Conservation (phyloP, 306 rosid genomes). For the Prunus dulcis region DNA sequence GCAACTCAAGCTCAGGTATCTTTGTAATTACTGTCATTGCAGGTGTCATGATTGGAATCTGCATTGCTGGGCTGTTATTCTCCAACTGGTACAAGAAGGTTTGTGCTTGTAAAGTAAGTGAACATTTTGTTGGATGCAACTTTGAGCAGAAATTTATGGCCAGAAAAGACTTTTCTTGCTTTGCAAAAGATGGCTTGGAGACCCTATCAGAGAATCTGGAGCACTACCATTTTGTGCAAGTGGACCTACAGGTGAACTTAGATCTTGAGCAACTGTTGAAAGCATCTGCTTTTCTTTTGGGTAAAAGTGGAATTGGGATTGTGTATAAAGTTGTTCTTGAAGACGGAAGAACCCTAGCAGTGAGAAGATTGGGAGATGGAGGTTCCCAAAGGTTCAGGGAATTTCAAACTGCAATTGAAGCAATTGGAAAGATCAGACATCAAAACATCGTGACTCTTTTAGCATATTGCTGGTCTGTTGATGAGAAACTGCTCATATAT, state of each 20-base stretch:
- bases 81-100: slow-evolving; percentile 81
- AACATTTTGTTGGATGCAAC: slow-evolving; percentile 19
- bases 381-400: slow-evolving; percentile 91
- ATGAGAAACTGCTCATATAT: slow-evolving; percentile 91
- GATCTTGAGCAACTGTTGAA: slow-evolving; percentile 94
- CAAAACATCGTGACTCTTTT: slow-evolving; percentile 69
- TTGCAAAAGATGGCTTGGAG: slow-evolving; percentile 63
- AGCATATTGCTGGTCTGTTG: slow-evolving; percentile 96
- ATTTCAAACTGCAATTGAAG: slow-evolving; percentile 92
- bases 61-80: slow-evolving; percentile 68
- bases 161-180: slow-evolving; percentile 63
- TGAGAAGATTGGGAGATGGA: slow-evolving; percentile 89
- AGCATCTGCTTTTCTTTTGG: slow-evolving; percentile 93
- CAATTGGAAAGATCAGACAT: slow-evolving; percentile 84
- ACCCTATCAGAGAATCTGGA: slow-evolving; percentile 59
- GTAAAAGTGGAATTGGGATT: slow-evolving; percentile 85
- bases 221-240: slow-evolving; percentile 76
- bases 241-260: slow-evolving; percentile 62
- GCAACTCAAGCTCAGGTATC: slow-evolving; percentile 58
- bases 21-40: slow-evolving; percentile 58
- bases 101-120: slow-evolving; percentile 41
- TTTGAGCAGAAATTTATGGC: slow-evolving; percentile 45
- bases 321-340: slow-evolving; percentile 94
- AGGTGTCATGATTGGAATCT: slow-evolving; percentile 72
- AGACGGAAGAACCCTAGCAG: slow-evolving; percentile 76